Evolutionary conservation across 371 early-diverging fungal genomes (phyloP), one percentile per base, ranked within the genome.

Genomic region (Mortierella sp.): DNA sequence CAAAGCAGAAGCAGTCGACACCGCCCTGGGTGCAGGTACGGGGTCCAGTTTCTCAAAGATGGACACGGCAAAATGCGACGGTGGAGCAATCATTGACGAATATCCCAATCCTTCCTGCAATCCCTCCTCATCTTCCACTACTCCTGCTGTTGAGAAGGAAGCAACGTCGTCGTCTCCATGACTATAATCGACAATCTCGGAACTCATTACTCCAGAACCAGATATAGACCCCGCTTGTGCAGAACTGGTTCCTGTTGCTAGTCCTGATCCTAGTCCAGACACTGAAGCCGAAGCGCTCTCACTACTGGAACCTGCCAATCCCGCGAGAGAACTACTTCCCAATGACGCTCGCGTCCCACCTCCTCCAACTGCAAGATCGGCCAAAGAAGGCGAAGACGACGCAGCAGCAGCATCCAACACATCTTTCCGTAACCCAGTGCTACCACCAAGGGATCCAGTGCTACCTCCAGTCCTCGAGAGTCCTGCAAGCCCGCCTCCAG

Each of bases 21-120:
- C 40, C 14, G 82, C 82, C 50, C 74, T 74, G 26, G 84, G 69
- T 1, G 77, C 75, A 10, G 83, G 83, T 1, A 46, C 69, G 24
- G 78, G 75, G 2, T 80, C 78, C 59, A 83, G 75, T n/a, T 61
- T 34, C 40, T 80, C 84, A 72, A 83, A 83, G n/a, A 83, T 83
- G 24, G 80, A 80, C 11, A 80, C 16, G 9, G 84, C 84, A 75
- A 83, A 83, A 13, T 80, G 77, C 3, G 84, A 83, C 0, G 84
- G 84, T 10, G 72, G 28, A 4, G 80, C 84, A n/a, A 83, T 80
- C 75, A 83, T 19, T 0, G 82, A 73, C 28, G 77, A 72, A 40
- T 72, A 77, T 31, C 40, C 28, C 19, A 16, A 34, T 31, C 0
- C 19, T 31, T 10, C n/a, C 50, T 16, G 50, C 50, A 50, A 14